Percentiles rank a stretch among this genome's conserved stretches.
phyloP scores from a whole-genome alignment of 345 rosid genomes.

The Cardamine resedifolia region DNA sequence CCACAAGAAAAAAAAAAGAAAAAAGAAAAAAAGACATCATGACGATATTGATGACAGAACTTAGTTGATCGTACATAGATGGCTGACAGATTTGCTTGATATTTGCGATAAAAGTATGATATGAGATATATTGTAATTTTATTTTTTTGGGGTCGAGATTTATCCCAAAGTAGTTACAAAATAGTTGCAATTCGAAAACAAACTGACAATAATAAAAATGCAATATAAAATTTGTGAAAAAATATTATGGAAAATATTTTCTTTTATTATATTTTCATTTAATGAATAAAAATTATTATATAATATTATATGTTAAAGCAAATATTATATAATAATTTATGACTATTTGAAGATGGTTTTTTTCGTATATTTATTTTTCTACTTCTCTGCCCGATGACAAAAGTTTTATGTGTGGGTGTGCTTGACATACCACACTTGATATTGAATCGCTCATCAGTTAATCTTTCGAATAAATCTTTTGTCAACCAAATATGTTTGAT shows the following conservation, averaged over 20 bases:
- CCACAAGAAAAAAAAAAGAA: not conserved
- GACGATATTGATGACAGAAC: constrained; percentile 16
- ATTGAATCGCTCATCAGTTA: not conserved
- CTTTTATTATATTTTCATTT: too few relatives aligned
- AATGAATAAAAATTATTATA: too few relatives aligned
- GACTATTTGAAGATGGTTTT: too few relatives aligned
- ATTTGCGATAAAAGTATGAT: not conserved
- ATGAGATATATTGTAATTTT: not conserved
- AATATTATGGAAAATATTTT: too few relatives aligned
- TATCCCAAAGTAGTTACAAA: not conserved
- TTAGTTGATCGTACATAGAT: not conserved
- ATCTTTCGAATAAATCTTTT: not conserved
- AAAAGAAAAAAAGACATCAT: not conserved
- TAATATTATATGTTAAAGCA: too few relatives aligned
- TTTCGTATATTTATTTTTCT: too few relatives aligned
- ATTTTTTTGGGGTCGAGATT: not conserved
- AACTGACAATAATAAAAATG: not conserved
- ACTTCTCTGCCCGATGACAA: not conserved
- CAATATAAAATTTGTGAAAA: not conserved
- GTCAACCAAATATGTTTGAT: not conserved
- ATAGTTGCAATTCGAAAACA: not conserved
- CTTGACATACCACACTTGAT: not conserved
- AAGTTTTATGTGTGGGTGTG: too few relatives aligned
- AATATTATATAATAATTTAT: too few relatives aligned
- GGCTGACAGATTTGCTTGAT: not conserved